Base-by-base conservation (phyloP, 768 basidiomycete species). In the Agrocybe pediades region DNA sequence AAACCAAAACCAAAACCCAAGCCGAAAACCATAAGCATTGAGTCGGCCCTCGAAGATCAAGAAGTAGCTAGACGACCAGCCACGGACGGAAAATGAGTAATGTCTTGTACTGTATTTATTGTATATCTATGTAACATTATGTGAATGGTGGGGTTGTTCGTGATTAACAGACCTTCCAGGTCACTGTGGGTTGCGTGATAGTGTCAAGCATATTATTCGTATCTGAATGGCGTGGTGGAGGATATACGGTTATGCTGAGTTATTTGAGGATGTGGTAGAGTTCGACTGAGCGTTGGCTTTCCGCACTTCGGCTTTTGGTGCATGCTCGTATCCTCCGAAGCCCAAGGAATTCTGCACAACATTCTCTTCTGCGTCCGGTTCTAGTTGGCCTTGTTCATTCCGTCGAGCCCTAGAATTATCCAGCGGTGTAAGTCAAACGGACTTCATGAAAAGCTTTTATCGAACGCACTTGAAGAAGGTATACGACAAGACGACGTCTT, bases 401-500 rank as follows among this genome's bases (percentile, higher is more conserved):
- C 95, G 78, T 41, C 93, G 83, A 6, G 95, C 95, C 55, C 95
- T 97, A 68, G 2, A 50, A 11, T 23, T 27, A 40, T 20, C 41
- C 9, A 23, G 4, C 33, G 41, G 45, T 23, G 29, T 24, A 46
- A 45, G 41, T 17, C 2, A 30, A 8, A 42, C 20, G 11, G 19
- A 11, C 8, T 17, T 2, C 24, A 7, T n/a, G 16, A n/a, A n/a
- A 44, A 47, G 42, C 4, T 17, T 47, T 19, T 21, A 24, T 27
- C 13, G 17, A 41, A 73, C 81, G 53, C 61, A 94, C 95, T 87
- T 84, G 84, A 99, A 99, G 75, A 99, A 99, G 0, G 97, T 99
- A 69, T 99, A 99, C 20, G 92, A 95, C 49, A 99, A 69, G 0
- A 98, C 94, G 19, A 98, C 79, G 65, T 98, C 92, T 60, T 96